Evolutionary conservation across 306 rosid genomes (phyloP), one percentile per base, ranked within the genome.

Genomic region (Pachyrhizus erosus): DNA sequence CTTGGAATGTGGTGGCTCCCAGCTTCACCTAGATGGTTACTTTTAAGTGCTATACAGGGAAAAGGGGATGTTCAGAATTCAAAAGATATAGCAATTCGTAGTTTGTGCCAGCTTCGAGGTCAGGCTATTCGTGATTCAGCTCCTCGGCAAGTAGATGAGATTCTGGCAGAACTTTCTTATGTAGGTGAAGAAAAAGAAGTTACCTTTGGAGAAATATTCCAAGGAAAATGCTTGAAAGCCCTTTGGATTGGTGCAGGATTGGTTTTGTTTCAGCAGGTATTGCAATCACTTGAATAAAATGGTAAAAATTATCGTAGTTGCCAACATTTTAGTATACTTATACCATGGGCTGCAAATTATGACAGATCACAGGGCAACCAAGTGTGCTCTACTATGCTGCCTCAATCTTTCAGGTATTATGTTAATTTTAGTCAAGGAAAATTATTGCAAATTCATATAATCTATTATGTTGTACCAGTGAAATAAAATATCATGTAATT

Each of bases 331-430:
- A 82, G 74, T 90, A 86, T 73, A 87, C 83, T 72, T 51, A 66
- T 45, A 46, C 57, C 45, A 42, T 46, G 18, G 45, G 27, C 46
- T 84, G 58, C 76, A 76, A 77, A 46, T 82, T 45, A 40, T 86
- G 87, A 69, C 97, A 95, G 99, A 93, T 96, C 82, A 96, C 99
- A 29, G 98, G 99, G 67, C 99, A 96, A 84, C 99, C 99, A 39
- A 96, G 99, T 79, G 99, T 96, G 82, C 90, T 96, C 21, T 96
- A 96, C 88, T 96, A 96, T 87, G 98, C 99, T 64, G 87, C 91
- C 70, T 86, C 99, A 17, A 93, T 96, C 88, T 89, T 96, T 78
- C 93, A 92, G 99, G 98, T 96, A 89, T 57, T 70, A 42, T 80
- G 33, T 75, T 85, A 81, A 69, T 78, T 77, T 82, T 43, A 71